phyloP scores from a whole-genome alignment of 352 stramenopile genomes.

The Phytophthora ohioensis region DNA sequence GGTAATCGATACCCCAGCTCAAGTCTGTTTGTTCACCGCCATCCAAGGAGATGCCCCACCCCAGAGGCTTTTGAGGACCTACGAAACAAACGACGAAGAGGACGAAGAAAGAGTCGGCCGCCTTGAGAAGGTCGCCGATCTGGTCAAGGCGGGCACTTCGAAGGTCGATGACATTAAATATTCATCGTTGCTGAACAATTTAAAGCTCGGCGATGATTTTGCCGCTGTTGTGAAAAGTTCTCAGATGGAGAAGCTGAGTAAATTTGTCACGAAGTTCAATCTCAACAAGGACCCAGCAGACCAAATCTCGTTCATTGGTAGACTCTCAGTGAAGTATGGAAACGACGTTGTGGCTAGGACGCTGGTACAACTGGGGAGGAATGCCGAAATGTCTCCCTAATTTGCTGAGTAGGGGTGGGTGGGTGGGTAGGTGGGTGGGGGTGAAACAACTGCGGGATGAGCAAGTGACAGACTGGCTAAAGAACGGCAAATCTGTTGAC shows the following conservation, averaged over 20 bases:
- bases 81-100: too few species aligned
- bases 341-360: background rate
- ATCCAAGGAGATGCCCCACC: too few species aligned
- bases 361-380: background rate
- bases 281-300: background rate
- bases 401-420: too few species aligned
- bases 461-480: background rate
- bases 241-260: background rate
- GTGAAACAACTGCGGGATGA: background rate
- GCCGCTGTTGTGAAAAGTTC: constrained; percentile 8
- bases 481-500: background rate
- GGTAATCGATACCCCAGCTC: too few species aligned
- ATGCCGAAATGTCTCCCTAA: background rate
- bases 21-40: too few species aligned
- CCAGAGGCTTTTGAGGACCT: too few species aligned
- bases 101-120: too few species aligned
- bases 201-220: background rate
- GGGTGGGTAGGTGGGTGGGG: too few species aligned
- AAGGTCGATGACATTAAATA: background rate
- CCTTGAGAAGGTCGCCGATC: too few species aligned
- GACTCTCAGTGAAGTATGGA: background rate
- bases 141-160: too few species aligned
- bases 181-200: background rate
- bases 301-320: background rate
- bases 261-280: background rate